phyloP scores from a whole-genome alignment of 2,329 filamentous ascomycete genomes.

The Botrytis byssoidea region DNA sequence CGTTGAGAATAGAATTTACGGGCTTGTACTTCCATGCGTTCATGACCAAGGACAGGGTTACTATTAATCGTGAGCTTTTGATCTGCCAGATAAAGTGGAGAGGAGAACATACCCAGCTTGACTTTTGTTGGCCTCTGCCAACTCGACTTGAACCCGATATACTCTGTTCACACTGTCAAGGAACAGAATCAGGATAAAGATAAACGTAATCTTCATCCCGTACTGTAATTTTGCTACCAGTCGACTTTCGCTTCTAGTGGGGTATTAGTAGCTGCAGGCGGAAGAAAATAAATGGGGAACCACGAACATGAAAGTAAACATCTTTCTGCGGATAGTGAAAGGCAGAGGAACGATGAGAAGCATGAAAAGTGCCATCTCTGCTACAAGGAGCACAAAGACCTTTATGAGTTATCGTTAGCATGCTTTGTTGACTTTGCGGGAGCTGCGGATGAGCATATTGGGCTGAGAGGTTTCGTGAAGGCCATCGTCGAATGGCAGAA shows the following conservation, averaged over 20 bases:
- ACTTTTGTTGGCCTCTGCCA: conserved; percentile 69
- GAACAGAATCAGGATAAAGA: conserved; percentile 98
- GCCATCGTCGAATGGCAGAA: not conserved
- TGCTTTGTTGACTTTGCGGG: conserved; percentile 23
- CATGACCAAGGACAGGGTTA: conserved; percentile 76
- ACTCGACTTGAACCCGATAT: conserved; percentile 92
- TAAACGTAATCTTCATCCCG: conserved; percentile 97
- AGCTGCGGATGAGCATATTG: not conserved
- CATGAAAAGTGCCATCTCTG: conserved; percentile 81
- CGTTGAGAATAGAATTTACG: conserved; percentile 99
- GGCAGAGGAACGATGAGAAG: conserved; percentile 82
- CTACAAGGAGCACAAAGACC: conserved; percentile 81
- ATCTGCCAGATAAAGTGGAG: not conserved
- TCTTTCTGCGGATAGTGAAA: conserved; percentile 55
- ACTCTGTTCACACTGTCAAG: conserved; percentile 94
- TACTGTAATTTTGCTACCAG: conserved; percentile 91
- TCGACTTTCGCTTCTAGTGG: conserved; percentile 39
- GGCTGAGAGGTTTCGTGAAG: not conserved
- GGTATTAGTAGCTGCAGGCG: conserved; percentile 25
- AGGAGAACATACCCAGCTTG: conserved; percentile 33
- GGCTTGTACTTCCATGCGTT: conserved; percentile 97
- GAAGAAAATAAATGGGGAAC: conserved; percentile 51
- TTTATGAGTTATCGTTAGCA: conserved; percentile 39
- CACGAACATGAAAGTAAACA: conserved; percentile 77
- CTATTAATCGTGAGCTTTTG: conserved; percentile 42